Base-by-base conservation (phyloP, 148 eudicot genomes). In the Drosera capensis region DNA sequence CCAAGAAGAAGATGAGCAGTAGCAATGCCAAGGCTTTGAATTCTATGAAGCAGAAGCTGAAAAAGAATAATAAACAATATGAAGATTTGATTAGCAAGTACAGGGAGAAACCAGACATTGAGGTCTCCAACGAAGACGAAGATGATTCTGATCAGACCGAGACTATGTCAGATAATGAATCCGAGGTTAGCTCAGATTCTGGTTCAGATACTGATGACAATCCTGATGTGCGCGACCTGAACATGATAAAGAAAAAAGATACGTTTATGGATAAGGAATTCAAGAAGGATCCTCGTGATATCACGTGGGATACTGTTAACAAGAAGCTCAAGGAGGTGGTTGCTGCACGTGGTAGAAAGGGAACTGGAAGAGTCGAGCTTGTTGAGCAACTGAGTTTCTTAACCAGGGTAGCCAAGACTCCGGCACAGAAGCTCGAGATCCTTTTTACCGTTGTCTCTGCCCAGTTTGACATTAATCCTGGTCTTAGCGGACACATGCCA, bases 381-480 rank as follows among this genome's bases (percentile, higher is more conserved):
- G 94, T 86, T 40, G 96, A 86, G 64, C 96, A 83, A 59, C 82
- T 86, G 28, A 82, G 88, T 7, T 86, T 86, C 59, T 77, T 86
- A 55, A 79, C 88, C 11, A 69, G 63, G 55, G 88, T 86, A 56
- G 96, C 96, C 2, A 86, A 86, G 71, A 86, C 96, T 31, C 88
- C 94, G 49, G 94, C 88, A 23, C 96, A 86, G 69, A 86, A 86
- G 63, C 74, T 86, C 34, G 96, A 86, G 59, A 86, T 86, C 51
- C 76, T 76, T 17, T 86, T 86, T 37, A 67, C 72, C 63, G 94
- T 86, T 46, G 71, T 86, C n/a, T 82, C 94, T 48, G 94, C 96
- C 30, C 88, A 86, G 48, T 86, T 86, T 70, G 94, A 86, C 66
- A 82, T 86, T 15, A 86, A 76, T 48, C 65, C 88, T 41, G 59